Evolutionary conservation across 2,329 filamentous ascomycete genomes (phyloP).

Genomic region (Phialophora chinensis): DNA sequence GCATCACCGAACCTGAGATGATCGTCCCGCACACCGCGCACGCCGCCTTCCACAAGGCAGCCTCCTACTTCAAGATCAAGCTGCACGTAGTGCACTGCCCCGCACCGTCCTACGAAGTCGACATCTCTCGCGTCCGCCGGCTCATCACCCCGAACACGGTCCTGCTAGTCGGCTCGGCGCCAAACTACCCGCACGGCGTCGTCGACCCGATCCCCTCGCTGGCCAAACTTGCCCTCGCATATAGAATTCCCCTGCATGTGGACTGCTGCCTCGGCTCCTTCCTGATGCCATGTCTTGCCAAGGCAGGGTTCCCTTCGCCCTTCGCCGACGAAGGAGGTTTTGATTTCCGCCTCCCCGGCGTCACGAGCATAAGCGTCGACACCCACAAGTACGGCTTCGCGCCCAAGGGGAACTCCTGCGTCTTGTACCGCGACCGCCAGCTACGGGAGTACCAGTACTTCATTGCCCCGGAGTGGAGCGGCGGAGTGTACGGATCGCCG

Average conservation of each 20-base stretch:
- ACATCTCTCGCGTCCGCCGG: slow-evolving; percentile 76
- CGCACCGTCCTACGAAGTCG: slow-evolving; percentile 82
- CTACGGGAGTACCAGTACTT: slow-evolving; percentile 95
- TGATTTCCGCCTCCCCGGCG: slow-evolving; percentile 91
- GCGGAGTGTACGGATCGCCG: slow-evolving; percentile 93
- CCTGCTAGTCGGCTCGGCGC: slow-evolving; percentile 89
- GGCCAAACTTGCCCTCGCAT: slow-evolving; percentile 78
- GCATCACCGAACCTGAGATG: slow-evolving; percentile 94
- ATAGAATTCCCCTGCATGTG: slow-evolving; percentile 86
- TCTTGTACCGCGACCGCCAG: slow-evolving; percentile 81
- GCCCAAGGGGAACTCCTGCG: slow-evolving; percentile 93
- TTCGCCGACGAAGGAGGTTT: slow-evolving; percentile 76
- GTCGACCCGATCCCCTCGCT: slow-evolving; percentile 91
- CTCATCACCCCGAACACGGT: slow-evolving; percentile 94
- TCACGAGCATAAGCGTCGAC: slow-evolving; percentile 94
- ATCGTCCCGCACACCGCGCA: slow-evolving; percentile 94
- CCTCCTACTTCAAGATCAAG: slow-evolving; percentile 96
- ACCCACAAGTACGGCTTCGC: slow-evolving; percentile 99
- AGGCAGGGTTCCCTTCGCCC: slow-evolving; percentile 76
- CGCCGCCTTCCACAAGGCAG: slow-evolving; percentile 94
- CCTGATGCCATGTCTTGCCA: slow-evolving; percentile 86
- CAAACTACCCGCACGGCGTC: slow-evolving; percentile 98
- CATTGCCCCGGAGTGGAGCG: slow-evolving; percentile 90
- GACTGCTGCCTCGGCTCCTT: slow-evolving; percentile 98
- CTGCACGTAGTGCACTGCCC: slow-evolving; percentile 87